Conservation (phyloP, 2,329 filamentous ascomycete species). For the Ceratocystis albifundus region DNA sequence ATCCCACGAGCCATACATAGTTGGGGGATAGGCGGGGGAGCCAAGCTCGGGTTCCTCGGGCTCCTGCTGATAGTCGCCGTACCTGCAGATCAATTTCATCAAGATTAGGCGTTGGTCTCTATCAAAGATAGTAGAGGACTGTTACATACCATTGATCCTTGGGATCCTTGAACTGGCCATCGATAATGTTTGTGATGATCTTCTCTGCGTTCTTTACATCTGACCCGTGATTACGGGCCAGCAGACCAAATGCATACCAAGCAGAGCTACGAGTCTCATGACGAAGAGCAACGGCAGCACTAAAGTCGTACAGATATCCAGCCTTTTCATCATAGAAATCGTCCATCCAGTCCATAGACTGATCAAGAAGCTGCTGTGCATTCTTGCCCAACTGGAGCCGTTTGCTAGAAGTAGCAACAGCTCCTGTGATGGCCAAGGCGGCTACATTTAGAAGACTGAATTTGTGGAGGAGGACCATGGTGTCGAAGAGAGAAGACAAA, state of each 20-base stretch:
- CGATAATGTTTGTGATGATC: conserved; percentile 44
- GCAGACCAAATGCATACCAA: conserved; percentile 49
- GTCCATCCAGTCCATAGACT: conserved; percentile 47
- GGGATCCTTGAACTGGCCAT: conserved; percentile 40
- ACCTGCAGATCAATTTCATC: conserved; percentile 26
- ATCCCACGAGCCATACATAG: conserved; percentile 48
- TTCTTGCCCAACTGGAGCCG: conserved; percentile 15
- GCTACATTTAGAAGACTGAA: conserved; percentile 11
- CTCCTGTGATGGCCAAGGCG: background rate
- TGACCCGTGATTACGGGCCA: conserved; percentile 41
- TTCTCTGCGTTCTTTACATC: conserved; percentile 41
- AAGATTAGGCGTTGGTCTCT: conserved; percentile 28
- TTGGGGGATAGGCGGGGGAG: conserved; percentile 37
- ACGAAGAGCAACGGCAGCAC: conserved; percentile 35
- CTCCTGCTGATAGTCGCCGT: conserved; percentile 42
- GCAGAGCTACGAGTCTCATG: conserved; percentile 47
- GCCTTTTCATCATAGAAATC: conserved; percentile 41
- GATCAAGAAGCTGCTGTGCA: conserved; percentile 31
- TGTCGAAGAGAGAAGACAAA: background rate
- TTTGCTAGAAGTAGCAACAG: conserved; percentile 9
- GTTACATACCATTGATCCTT: conserved; percentile 39
- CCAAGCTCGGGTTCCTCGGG: conserved; percentile 49
- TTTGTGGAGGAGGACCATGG: conserved; percentile 9
- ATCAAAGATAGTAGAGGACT: background rate
- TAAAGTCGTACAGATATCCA: conserved; percentile 43